phyloP scores from a whole-genome alignment of 2,329 filamentous ascomycete species.

The Stenocarpella maydis region DNA sequence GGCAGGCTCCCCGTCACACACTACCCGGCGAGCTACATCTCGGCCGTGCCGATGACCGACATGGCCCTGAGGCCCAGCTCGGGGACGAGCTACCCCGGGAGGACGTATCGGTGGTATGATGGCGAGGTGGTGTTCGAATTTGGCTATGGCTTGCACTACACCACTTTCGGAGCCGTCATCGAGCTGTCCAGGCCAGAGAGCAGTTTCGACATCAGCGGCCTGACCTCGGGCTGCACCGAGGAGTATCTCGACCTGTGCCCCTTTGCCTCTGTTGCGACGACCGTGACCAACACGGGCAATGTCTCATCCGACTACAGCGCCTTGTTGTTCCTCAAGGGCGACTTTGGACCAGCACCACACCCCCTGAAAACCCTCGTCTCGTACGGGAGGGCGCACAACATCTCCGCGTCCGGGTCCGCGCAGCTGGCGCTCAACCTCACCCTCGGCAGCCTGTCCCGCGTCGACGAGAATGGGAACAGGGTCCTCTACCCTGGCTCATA shows the following conservation, averaged over 20 bases:
- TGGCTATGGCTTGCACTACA: conserved; percentile 66
- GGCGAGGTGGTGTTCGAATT: conserved; percentile 60
- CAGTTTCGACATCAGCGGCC: conserved; percentile 46
- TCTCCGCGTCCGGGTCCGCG: conserved; percentile 45
- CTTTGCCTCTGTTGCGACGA: conserved; percentile 51
- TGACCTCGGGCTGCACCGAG: conserved; percentile 46
- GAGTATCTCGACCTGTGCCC: conserved; percentile 52
- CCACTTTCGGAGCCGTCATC: conserved; percentile 52
- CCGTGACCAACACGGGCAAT: conserved; percentile 57
- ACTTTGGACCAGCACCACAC: conserved; percentile 56
- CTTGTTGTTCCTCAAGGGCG: conserved; percentile 57
- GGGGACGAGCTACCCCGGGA: conserved; percentile 52
- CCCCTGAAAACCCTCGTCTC: conserved; percentile 61
- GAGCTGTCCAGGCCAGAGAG: conserved; percentile 37
- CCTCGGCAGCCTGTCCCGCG: conserved; percentile 58
- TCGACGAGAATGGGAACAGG: conserved; percentile 57
- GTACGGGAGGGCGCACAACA: conserved; percentile 54
- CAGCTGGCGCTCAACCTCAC: conserved; percentile 51
- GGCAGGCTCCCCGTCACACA: conserved; percentile 63
- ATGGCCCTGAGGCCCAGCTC: conserved; percentile 58
- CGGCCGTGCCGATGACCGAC: conserved; percentile 60
- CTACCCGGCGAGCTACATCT: conserved; percentile 61
- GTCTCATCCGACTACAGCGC: conserved; percentile 60
- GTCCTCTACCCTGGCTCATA: conserved; percentile 64
- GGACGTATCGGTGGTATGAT: conserved; percentile 68